A percentile compares a stretch with the other conserved stretches of the same genome.
Conservation (phyloP, 371 early-diverging fungal species). For the Rhizopus delemar region DNA sequence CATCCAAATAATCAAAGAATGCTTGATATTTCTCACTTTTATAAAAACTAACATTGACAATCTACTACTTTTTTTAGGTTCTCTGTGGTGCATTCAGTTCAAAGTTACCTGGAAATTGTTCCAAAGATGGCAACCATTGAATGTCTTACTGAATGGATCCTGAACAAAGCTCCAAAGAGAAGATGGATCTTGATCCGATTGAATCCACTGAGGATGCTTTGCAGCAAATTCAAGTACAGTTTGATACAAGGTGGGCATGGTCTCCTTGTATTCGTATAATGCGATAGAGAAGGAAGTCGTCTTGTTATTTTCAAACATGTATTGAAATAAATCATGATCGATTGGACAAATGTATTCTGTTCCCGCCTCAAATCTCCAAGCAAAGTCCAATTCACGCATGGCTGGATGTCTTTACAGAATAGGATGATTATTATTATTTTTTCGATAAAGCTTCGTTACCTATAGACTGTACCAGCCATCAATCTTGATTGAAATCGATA, state of each 20-base stretch:
- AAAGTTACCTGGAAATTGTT: slow-evolving; percentile 46
- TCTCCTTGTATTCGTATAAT: slow-evolving; percentile 76
- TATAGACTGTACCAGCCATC: slow-evolving; percentile 44
- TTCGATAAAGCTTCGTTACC: slow-evolving; percentile 18
- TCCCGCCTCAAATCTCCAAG: slow-evolving; percentile 52
- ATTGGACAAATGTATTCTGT: slow-evolving; percentile 49
- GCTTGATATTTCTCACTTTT: slow-evolving; percentile 63
- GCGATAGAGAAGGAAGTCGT: slow-evolving; percentile 71
- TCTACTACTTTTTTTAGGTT: slow-evolving; percentile 21
- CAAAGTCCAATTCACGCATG: slow-evolving; percentile 41
- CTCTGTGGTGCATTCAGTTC: slow-evolving; percentile 1
- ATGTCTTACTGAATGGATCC: slow-evolving; percentile 51
- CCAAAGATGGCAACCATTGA: slow-evolving; percentile 88
- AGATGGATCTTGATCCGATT: slow-evolving; percentile 13
- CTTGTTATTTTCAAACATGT: slow-evolving; percentile 40
- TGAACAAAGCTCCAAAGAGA: slow-evolving; percentile 47
- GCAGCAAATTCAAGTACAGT: slow-evolving; percentile 58
- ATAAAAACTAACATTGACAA: slow-evolving; percentile 45
- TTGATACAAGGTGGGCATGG: slow-evolving; percentile 82
- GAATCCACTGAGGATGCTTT: slow-evolving; percentile 37
- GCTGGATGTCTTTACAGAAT: slow-evolving; percentile 34
- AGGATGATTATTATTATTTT: neutral
- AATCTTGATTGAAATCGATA: slow-evolving; percentile 48
- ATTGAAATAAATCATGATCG: slow-evolving; percentile 41
- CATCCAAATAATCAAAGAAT: slow-evolving; percentile 82